These are phyloP conservation scores for Cladosporium sp. DNA, from an alignment of 2,329 filamentous ascomycete genomes.

Conservation along the genomic window DNA sequence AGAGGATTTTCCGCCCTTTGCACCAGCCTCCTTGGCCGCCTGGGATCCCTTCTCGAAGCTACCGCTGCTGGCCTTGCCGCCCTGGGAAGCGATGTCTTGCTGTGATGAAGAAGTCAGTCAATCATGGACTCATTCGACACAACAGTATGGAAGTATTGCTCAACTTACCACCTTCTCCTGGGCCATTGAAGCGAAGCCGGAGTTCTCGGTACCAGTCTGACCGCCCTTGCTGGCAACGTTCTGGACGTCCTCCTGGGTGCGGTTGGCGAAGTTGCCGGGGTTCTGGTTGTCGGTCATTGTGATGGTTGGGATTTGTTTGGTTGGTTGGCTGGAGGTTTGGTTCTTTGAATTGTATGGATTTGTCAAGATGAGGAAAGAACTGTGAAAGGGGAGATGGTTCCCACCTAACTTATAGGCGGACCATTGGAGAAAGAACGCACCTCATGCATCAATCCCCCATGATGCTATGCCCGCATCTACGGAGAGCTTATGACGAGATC, in stretches of 20 bases:
- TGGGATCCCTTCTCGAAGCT: conserved; percentile 17
- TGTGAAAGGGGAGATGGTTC: too few species aligned
- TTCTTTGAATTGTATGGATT: too few species aligned
- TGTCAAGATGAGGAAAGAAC: too few species aligned
- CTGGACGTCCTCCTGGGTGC: conserved; percentile 46
- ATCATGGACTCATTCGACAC: too few species aligned
- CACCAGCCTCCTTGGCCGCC: conserved; percentile 19
- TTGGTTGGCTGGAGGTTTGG: too few species aligned
- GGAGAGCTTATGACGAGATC: not conserved
- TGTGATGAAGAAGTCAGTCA: not conserved
- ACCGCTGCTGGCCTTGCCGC: conserved; percentile 37
- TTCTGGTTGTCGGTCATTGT: conserved; percentile 33
- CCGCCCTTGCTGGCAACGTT: conserved; percentile 48
- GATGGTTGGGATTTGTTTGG: too few species aligned
- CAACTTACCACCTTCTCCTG: conserved; percentile 10
- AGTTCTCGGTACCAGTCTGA: conserved; percentile 29
- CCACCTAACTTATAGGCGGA: too few species aligned
- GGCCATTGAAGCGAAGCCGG: conserved; percentile 11
- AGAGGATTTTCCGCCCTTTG: conserved; percentile 15
- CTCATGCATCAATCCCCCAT: too few species aligned
- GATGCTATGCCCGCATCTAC: not conserved
- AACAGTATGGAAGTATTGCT: too few species aligned
- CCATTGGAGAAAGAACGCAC: too few species aligned
- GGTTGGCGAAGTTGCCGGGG: conserved; percentile 52
- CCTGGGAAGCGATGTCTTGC: conserved; percentile 45